Conservation (phyloP, 2,329 filamentous ascomycete genomes). For the Fusarium keratoplasticum region DNA sequence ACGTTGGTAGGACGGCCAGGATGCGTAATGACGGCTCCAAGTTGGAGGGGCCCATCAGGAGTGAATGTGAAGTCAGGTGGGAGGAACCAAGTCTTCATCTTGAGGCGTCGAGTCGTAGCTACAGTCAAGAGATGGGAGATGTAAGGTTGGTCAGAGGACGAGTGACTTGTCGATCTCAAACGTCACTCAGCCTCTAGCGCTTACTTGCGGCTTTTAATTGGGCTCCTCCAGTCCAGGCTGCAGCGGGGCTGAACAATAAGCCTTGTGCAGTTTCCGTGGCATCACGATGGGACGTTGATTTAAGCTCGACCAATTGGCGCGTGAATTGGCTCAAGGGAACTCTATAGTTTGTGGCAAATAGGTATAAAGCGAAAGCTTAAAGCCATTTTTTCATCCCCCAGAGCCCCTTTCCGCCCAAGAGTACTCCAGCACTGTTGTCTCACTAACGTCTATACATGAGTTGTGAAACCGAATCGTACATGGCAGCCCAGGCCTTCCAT, state of each 20-base stretch:
- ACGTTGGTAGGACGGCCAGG: background rate
- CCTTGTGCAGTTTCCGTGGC: background rate
- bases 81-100: background rate
- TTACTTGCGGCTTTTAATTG: background rate
- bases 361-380: background rate
- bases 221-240: background rate
- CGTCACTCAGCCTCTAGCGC: background rate
- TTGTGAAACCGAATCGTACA: constrained; percentile 1
- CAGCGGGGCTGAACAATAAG: background rate
- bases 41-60: background rate
- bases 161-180: background rate
- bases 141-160: background rate
- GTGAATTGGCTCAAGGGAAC: background rate
- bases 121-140: background rate
- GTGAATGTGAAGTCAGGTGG: background rate
- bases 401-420: background rate
- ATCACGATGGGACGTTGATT: background rate
- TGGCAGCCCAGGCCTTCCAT: constrained; percentile 6
- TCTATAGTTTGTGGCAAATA: background rate
- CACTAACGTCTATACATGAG: background rate
- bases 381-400: background rate
- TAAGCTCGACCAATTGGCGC: background rate
- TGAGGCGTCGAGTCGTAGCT: background rate
- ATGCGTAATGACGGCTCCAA: background rate
- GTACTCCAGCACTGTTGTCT: too few relatives aligned